phyloP scores from a whole-genome alignment of 2,329 filamentous ascomycete genomes.

The Hyphodiscus sp. region DNA sequence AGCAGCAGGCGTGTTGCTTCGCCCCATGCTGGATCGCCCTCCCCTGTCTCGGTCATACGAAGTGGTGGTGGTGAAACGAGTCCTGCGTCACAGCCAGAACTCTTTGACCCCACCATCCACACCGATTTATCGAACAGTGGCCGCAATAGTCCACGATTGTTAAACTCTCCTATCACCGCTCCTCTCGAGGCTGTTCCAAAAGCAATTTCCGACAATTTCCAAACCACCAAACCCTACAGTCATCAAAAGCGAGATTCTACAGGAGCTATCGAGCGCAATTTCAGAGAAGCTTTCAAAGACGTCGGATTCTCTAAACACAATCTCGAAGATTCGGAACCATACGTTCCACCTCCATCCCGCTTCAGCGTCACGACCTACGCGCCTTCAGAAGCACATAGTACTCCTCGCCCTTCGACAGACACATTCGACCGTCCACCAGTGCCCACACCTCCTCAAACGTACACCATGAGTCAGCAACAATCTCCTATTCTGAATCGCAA shows the following conservation, averaged over 20 bases:
- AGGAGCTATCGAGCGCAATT: slow-evolving; percentile 24
- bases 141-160: slow-evolving; percentile 11
- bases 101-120: slow-evolving; percentile 12
- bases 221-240: not conserved
- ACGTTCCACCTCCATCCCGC: slow-evolving; percentile 27
- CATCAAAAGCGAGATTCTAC: slow-evolving; percentile 12
- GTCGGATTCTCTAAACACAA: slow-evolving; percentile 7
- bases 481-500: slow-evolving; percentile 26
- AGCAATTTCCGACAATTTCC: not conserved
- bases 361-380: slow-evolving; percentile 30
- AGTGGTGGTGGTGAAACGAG: slow-evolving; percentile 22
- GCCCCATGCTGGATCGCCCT: slow-evolving; percentile 15
- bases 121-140: slow-evolving; percentile 13
- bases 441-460: slow-evolving; percentile 14
- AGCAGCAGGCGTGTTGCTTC: slow-evolving; percentile 35
- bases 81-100: slow-evolving; percentile 17
- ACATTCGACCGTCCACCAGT: slow-evolving; percentile 19
- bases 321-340: slow-evolving; percentile 14
- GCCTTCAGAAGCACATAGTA: slow-evolving; percentile 22
- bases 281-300: slow-evolving; percentile 21
- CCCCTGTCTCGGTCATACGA: slow-evolving; percentile 23
- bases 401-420: slow-evolving; percentile 25
- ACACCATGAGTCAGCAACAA: slow-evolving; percentile 6
- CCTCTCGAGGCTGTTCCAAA: slow-evolving; percentile 8
- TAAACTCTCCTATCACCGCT: slow-evolving; percentile 7